These are phyloP conservation scores for Hypoxylon sp. DNA, from an alignment of 2,329 filamentous ascomycete species.

Conservation along the genomic window DNA sequence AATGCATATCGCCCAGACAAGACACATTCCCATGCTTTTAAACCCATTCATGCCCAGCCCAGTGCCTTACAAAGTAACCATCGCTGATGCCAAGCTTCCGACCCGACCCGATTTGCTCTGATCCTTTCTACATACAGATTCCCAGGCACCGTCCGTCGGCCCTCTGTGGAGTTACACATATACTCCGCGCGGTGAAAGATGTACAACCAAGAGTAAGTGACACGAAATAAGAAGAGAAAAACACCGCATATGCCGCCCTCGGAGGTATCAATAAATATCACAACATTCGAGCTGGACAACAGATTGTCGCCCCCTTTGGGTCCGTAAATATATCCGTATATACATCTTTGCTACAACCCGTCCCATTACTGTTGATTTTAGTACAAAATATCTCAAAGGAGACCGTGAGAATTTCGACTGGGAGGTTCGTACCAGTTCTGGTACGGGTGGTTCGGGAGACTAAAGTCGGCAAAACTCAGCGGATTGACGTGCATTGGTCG, in stretches of 20 bases:
- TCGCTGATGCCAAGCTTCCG: constrained; percentile 44
- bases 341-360: constrained; percentile 17
- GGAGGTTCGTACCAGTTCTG: constrained; percentile 85
- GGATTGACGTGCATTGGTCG: constrained; percentile 72
- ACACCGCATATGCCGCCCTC: constrained; percentile 27
- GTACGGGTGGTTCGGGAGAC: constrained; percentile 83
- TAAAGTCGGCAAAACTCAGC: constrained; percentile 81
- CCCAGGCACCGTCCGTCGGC: constrained; percentile 22
- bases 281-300: constrained; percentile 6
- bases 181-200: constrained; percentile 20
- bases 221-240: constrained; percentile 17
- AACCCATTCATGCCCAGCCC: constrained; percentile 28
- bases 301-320: constrained; percentile 1
- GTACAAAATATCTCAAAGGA: constrained; percentile 44
- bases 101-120: constrained; percentile 38
- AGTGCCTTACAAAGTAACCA: constrained; percentile 33
- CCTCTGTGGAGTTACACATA: constrained; percentile 18
- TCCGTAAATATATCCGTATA: constrained; percentile 21
- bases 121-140: constrained; percentile 33
- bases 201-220: constrained; percentile 17
- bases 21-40: constrained; percentile 28
- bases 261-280: constrained; percentile 31
- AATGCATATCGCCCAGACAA: constrained; percentile 36
- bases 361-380: background rate
- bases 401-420: constrained; percentile 59